Evolutionary conservation across 306 rosid species (phyloP).

Genomic region (Trifolium dubium): DNA sequence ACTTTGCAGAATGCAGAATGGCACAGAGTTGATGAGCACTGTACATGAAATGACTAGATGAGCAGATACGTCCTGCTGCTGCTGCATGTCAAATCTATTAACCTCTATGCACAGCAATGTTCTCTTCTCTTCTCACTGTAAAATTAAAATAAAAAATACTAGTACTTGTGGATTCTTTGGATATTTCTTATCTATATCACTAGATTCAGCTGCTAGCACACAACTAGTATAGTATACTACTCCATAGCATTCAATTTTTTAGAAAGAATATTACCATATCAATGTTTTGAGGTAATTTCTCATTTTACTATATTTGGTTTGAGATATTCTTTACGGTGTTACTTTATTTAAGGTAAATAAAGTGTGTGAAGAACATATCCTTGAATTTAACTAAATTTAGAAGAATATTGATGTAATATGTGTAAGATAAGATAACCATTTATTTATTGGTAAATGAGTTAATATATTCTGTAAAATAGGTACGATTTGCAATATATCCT

Average conservation of each 20-base stretch:
- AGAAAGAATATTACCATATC: not conserved
- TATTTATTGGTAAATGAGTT: too few species aligned
- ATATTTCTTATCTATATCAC: conserved; percentile 1
- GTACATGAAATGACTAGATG: conserved; percentile 64
- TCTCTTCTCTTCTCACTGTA: conserved; percentile 32
- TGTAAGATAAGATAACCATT: too few species aligned
- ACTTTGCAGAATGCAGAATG: conserved; percentile 52
- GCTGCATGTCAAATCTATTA: conserved; percentile 69
- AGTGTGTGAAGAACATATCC: too few species aligned
- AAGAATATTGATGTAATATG: too few species aligned
- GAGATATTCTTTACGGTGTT: too few species aligned
- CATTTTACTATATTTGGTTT: not conserved
- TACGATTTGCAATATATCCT: too few species aligned
- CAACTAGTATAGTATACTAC: not conserved
- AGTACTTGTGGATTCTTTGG: not conserved
- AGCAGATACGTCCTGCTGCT: conserved; percentile 47
- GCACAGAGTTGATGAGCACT: conserved; percentile 10
- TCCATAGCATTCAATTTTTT: conserved; percentile 26
- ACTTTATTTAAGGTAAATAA: too few species aligned
- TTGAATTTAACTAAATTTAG: too few species aligned
- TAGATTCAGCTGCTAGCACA: conserved; percentile 40
- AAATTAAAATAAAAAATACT: not conserved
- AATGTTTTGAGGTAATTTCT: conserved; percentile 11
- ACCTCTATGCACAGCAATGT: conserved; percentile 16
- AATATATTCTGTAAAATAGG: too few species aligned